Evolutionary conservation across 345 rosid species (phyloP).

Genomic region (Xanthoceras sorbifolium): DNA sequence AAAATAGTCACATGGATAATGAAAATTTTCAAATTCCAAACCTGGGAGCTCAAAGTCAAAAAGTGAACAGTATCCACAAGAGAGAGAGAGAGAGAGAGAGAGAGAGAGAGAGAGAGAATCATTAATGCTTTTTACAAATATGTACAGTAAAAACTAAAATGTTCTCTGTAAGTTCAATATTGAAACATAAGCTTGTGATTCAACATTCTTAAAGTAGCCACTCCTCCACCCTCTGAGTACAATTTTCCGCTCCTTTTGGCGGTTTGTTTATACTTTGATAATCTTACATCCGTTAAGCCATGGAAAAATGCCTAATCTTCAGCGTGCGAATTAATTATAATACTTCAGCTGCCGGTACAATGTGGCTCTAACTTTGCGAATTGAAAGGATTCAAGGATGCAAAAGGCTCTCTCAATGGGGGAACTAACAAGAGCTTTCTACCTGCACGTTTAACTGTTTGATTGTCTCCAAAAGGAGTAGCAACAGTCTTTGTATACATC

Average conservation of each 20-base stretch:
- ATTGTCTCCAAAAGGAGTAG: conserved; percentile 29
- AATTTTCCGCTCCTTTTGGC: neutral
- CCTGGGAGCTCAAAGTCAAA: conserved; percentile 4
- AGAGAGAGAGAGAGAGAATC: neutral
- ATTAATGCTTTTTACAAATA: neutral
- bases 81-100: neutral
- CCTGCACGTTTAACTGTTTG: conserved; percentile 33
- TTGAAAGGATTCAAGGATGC: conserved; percentile 16
- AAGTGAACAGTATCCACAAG: neutral
- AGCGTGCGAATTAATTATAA: neutral
- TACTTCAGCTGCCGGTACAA: neutral
- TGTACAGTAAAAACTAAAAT: neutral
- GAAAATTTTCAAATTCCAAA: neutral
- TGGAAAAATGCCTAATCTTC: neutral
- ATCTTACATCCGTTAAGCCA: neutral
- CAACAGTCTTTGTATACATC: conserved; percentile 62
- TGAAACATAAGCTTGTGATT: neutral
- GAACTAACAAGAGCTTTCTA: conserved; percentile 41
- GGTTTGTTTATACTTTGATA: conserved; percentile 5
- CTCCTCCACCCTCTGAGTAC: neutral
- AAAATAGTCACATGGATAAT: neutral
- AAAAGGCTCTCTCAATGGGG: conserved; percentile 26
- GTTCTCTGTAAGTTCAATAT: conserved; percentile 1
- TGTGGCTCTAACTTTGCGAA: neutral
- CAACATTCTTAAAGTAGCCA: neutral